Conservation (phyloP, 306 rosid genomes). For the Prunus salicina region DNA sequence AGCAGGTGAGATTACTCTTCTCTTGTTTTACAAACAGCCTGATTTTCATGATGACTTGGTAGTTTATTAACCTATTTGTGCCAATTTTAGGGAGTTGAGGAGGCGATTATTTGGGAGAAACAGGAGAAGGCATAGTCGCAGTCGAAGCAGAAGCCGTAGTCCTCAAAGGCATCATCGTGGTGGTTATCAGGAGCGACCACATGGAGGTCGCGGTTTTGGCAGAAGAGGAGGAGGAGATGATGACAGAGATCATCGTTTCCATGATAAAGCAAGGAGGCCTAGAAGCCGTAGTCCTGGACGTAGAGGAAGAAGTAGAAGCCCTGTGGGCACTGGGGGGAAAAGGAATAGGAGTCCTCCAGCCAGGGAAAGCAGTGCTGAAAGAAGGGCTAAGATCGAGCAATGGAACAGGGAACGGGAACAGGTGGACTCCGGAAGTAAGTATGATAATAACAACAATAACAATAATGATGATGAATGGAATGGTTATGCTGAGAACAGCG, state of each 20-base stretch:
- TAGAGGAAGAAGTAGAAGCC: conserved; percentile 86
- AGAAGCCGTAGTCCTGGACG: conserved; percentile 96
- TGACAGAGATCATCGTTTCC: conserved; percentile 65
- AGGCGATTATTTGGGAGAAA: conserved; percentile 80
- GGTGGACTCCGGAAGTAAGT: conserved; percentile 40
- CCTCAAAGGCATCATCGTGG: conserved; percentile 64
- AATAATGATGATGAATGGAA: conserved; percentile 39
- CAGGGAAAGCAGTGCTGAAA: conserved; percentile 90
- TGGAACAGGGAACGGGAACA: conserved; percentile 91
- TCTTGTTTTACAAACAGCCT: neutral
- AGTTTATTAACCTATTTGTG: neutral
- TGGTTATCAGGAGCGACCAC: conserved; percentile 66
- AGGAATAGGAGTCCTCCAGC: conserved; percentile 64
- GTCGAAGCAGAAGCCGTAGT: conserved; percentile 82
- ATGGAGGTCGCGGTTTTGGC: conserved; percentile 56
- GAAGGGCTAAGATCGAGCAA: conserved; percentile 94
- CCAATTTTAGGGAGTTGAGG: conserved; percentile 74
- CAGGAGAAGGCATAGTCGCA: conserved; percentile 59
- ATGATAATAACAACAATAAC: conserved; percentile 28
- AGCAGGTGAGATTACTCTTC: conserved; percentile 52
- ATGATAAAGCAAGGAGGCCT: conserved; percentile 62
- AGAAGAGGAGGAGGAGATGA: conserved; percentile 88
- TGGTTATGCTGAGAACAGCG: conserved; percentile 41
- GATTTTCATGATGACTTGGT: neutral
- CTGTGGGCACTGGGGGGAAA: conserved; percentile 66